Evolutionary conservation across 495 filamentous ascomycete genomes (phyloP).

Genomic region (Lasiosphaeria ovina): DNA sequence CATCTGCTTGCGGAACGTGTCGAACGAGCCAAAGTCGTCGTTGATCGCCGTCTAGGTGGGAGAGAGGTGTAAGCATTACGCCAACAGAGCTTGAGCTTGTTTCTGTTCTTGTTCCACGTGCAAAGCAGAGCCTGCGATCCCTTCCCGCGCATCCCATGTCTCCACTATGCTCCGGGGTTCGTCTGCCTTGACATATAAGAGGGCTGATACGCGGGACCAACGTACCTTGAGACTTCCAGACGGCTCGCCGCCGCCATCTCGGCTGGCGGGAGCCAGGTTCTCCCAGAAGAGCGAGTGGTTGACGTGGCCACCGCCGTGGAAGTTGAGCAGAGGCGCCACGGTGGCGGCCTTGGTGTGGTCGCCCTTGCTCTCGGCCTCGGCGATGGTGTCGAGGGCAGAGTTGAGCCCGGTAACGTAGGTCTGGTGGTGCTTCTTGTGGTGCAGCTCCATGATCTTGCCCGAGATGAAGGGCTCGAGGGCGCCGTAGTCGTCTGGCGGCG

Average conservation of each 20-base stretch:
- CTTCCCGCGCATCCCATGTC: no score
- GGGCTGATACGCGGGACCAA: background rate
- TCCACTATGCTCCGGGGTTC: no score
- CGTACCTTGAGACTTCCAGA: slow-evolving; percentile 51
- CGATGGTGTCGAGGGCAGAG: slow-evolving; percentile 59
- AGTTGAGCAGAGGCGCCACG: slow-evolving; percentile 86
- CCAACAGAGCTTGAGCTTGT: no score
- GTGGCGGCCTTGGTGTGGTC: slow-evolving; percentile 71
- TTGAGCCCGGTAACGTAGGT: slow-evolving; percentile 77
- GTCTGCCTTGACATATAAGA: no score
- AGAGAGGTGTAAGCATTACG: background rate
- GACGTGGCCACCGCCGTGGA: slow-evolving; percentile 92
- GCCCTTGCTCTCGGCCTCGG: slow-evolving; percentile 53
- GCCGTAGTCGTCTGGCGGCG: slow-evolving; percentile 69
- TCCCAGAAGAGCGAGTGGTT: slow-evolving; percentile 99
- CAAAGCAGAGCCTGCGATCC: no score
- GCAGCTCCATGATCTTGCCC: slow-evolving; percentile 96
- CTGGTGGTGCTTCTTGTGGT: slow-evolving; percentile 76
- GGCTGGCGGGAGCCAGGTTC: slow-evolving; percentile 78
- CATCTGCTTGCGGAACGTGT: slow-evolving; percentile 74
- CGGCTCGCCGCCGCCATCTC: slow-evolving; percentile 71
- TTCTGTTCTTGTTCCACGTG: no score
- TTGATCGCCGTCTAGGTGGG: slow-evolving; percentile 64
- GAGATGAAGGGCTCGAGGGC: slow-evolving; percentile 94
- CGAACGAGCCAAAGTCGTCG: slow-evolving; percentile 72